These are phyloP conservation scores for Scheffersomyces titani DNA, from an alignment of 1,139 yeast species.

Conservation along the genomic window DNA sequence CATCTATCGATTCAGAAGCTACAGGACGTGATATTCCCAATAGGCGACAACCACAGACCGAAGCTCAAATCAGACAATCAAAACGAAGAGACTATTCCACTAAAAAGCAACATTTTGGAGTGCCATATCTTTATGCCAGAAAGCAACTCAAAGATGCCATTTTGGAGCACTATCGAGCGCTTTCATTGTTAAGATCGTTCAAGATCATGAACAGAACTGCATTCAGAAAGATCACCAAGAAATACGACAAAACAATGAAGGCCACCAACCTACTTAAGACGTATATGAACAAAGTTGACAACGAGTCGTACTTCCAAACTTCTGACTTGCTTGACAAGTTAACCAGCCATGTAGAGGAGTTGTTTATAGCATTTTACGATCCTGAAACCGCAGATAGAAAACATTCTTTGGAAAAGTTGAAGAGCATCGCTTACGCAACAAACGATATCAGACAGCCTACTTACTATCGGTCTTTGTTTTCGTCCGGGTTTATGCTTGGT, in stretches of 20 bases:
- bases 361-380: slow-evolving; percentile 69
- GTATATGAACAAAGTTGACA: slow-evolving; percentile 63
- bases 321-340: slow-evolving; percentile 69
- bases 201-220: slow-evolving; percentile 82
- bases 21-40: neutral
- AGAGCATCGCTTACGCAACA: slow-evolving; percentile 47
- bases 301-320: slow-evolving; percentile 56
- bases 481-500: slow-evolving; percentile 70
- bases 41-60: slow-evolving; percentile 8
- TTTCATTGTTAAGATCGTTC: slow-evolving; percentile 77
- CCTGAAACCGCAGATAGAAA: slow-evolving; percentile 64
- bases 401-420: slow-evolving; percentile 70
- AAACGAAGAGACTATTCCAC: slow-evolving; percentile 35
- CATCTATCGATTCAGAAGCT: slow-evolving; percentile 19
- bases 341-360: slow-evolving; percentile 62
- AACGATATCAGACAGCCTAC: slow-evolving; percentile 28
- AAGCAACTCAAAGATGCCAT: slow-evolving; percentile 76
- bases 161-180: slow-evolving; percentile 74
- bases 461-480: slow-evolving; percentile 48
- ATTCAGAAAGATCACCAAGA: slow-evolving; percentile 83
- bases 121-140: slow-evolving; percentile 72
- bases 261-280: slow-evolving; percentile 42
- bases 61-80: slow-evolving; percentile 18
- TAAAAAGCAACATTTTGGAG: slow-evolving; percentile 34
- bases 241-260: slow-evolving; percentile 75